Conservation (phyloP, 2,329 filamentous ascomycete species). For the Penicillium glabrum region DNA sequence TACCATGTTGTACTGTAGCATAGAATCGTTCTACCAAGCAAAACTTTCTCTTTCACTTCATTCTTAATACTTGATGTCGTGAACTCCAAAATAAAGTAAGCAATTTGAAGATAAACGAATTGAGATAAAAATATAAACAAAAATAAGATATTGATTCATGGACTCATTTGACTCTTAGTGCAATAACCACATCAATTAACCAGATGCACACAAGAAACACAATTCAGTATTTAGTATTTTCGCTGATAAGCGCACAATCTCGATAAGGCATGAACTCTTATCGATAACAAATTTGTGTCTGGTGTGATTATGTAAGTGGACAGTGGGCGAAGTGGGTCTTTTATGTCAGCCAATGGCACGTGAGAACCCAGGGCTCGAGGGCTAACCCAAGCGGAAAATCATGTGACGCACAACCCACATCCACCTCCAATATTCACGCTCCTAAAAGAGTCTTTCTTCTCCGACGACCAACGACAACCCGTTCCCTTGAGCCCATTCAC, state of each 20-base stretch:
- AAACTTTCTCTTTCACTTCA: background rate
- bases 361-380: background rate
- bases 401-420: constrained; percentile 27
- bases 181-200: too few relatives aligned
- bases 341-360: background rate
- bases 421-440: constrained; percentile 23
- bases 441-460: constrained; percentile 17
- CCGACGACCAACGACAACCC: constrained; percentile 28
- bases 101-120: background rate
- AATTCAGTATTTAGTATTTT: background rate
- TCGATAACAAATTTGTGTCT: background rate
- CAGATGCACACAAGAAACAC: background rate
- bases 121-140: too few relatives aligned
- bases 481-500: constrained; percentile 23
- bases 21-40: background rate
- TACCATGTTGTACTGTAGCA: background rate
- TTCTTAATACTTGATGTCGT: background rate
- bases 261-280: background rate
- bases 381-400: constrained; percentile 16
- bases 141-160: background rate
- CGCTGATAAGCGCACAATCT: background rate
- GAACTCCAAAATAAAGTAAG: background rate
- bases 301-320: background rate
- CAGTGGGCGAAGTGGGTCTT: background rate
- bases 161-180: too few relatives aligned